Percentiles rank a stretch among this genome's conserved stretches.
Conservation (phyloP, 176 grass and related monocot genomes). For the Juncus effusus region DNA sequence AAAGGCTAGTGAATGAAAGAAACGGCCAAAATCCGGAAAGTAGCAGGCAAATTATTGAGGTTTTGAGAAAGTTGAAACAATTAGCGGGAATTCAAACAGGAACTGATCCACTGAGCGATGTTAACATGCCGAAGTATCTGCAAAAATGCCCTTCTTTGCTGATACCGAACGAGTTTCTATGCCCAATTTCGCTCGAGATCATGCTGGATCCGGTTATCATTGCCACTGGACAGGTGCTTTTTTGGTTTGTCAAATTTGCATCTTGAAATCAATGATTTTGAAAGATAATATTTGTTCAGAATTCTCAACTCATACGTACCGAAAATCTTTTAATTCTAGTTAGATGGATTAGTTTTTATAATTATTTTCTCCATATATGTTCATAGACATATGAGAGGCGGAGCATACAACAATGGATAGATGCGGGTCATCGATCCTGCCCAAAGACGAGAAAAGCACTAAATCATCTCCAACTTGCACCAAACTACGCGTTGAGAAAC, state of each 20-base stretch:
- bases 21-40: constrained; percentile 39
- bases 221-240: constrained; percentile 30
- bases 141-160: constrained; percentile 64
- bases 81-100: constrained; percentile 48
- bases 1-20: constrained; percentile 57
- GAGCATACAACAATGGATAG: constrained; percentile 50
- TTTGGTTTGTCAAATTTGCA: no score
- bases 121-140: constrained; percentile 59
- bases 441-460: constrained; percentile 36
- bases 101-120: constrained; percentile 46
- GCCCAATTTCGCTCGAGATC: constrained; percentile 45
- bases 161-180: constrained; percentile 40
- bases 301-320: no score
- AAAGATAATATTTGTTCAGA: no score
- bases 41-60: constrained; percentile 48
- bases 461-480: constrained; percentile 37
- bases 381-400: constrained; percentile 43
- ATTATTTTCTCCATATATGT: no score
- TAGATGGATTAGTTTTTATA: no score
- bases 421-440: constrained; percentile 40
- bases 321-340: no score
- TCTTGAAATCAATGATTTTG: no score
- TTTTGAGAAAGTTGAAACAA: constrained; percentile 50
- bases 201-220: constrained; percentile 51
- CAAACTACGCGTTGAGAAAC: constrained; percentile 47